Base-by-base conservation (phyloP, 257 asterid genomes). In the Galeopsis tetrahit region DNA sequence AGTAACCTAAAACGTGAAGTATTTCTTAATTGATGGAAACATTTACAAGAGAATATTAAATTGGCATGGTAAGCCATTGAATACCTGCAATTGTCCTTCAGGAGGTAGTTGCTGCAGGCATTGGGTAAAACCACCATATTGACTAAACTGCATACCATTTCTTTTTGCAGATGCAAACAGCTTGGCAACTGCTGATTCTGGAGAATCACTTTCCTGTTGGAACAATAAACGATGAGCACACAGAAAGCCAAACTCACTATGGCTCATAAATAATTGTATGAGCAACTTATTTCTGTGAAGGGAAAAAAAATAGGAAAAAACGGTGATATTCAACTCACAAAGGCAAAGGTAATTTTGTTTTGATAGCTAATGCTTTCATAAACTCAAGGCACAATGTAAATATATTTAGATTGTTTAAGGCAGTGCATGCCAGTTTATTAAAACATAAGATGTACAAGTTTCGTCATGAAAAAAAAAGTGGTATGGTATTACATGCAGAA, bases 21-120 rank as follows among this genome's bases (percentile, higher is more conserved):
- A 52, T 42, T 70, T 73, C 56, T 21, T 48, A 72, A 68, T 10
- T 52, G 61, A 81, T 69, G 63, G 48, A 36, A 42, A 61, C 31
- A 58, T 57, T 51, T 46, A 34, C 71, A 13, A 39, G 71, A 63
- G 51, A 53, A 49, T 38, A 33, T 7, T 21, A 61, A 49, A 13
- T 40, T 49, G 44, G 15, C 66, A 46, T 21, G 31, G 72, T 17
- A 62, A 57, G 66, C 66, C 61, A 66, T 78, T 34, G 48, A 69
- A 59, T 80, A 95, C 99, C 98, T 63, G 93, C 85, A 95, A 76
- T 74, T 90, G 96, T 75, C 80, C 96, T 83, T 92, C 98, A 72
- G 96, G 83, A 57, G 99, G 97, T 74, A 88, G 70, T 74, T 82
- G 88, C 80, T 90, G 98, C 88, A 92, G 78, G 89, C 99, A 90